Percentiles rank a stretch among this genome's conserved stretches.
Conservation (phyloP, 306 rosid species). For the Malus sylvestris region DNA sequence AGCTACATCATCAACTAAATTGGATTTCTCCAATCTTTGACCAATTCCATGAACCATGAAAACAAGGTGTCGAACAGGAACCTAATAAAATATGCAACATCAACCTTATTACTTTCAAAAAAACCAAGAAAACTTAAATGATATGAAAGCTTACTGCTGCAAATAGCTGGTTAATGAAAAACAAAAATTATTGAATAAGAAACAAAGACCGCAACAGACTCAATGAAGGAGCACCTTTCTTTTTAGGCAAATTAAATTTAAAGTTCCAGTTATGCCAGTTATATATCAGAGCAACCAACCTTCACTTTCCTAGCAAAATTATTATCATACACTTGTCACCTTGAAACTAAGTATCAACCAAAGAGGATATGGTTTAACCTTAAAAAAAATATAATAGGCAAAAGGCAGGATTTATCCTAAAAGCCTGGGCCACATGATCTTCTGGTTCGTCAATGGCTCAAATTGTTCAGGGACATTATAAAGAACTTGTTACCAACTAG, state of each 20-base stretch:
- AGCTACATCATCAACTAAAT: conserved; percentile 90
- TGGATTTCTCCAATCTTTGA: conserved; percentile 96
- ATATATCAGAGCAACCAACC: not conserved
- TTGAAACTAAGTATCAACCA: not conserved
- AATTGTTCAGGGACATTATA: not conserved
- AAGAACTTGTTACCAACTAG: not conserved
- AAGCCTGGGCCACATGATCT: not conserved
- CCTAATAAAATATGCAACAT: conserved; percentile 33
- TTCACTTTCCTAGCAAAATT: not conserved
- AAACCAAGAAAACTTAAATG: not conserved
- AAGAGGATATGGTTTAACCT: not conserved
- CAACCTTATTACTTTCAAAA: not conserved
- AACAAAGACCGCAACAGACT: not conserved
- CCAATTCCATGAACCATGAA: conserved; percentile 99
- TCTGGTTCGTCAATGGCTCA: not conserved
- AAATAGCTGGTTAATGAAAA: not conserved
- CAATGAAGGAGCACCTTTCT: not conserved
- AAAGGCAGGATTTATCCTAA: not conserved
- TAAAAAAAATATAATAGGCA: not conserved
- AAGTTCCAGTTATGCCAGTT: not conserved
- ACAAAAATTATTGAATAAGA: not conserved
- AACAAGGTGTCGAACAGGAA: conserved; percentile 94
- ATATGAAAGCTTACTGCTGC: not conserved
- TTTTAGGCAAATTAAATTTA: not conserved
- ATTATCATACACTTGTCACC: not conserved